Conservation (phyloP, 371 early-diverging fungal genomes). For the Lichtheimia corymbifera region DNA sequence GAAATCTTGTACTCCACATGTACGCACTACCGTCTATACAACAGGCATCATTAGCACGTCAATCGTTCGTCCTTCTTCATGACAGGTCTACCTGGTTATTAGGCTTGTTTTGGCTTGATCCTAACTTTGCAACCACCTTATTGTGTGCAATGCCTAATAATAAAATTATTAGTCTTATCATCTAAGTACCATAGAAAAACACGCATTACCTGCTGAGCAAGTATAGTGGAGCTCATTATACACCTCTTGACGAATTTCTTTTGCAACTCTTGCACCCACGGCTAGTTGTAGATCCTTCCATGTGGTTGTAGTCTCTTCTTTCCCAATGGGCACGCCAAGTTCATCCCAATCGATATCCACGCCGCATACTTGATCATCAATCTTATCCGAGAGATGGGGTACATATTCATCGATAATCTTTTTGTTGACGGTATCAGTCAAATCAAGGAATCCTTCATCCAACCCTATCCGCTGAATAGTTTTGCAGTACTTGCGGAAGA, state of each 20-base stretch:
- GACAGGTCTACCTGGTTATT: conserved; percentile 63
- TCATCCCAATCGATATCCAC: conserved; percentile 35
- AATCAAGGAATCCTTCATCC: conserved; percentile 92
- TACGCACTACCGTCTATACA: conserved; percentile 64
- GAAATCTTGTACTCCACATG: conserved; percentile 51
- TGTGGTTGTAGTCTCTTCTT: conserved; percentile 22
- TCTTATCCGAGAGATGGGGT: conserved; percentile 32
- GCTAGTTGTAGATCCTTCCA: conserved; percentile 75
- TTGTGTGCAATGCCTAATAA: conserved; percentile 76
- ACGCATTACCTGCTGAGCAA: conserved; percentile 71
- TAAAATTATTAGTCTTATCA: too few relatives aligned
- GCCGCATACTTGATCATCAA: conserved; percentile 27
- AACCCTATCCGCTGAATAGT: conserved; percentile 68
- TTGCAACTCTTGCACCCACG: conserved; percentile 71
- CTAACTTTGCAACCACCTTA: conserved; percentile 83
- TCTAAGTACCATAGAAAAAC: too few relatives aligned
- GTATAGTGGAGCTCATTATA: conserved; percentile 76
- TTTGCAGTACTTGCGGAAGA: conserved; percentile 57
- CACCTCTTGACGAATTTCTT: conserved; percentile 67
- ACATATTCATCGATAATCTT: conserved; percentile 49
- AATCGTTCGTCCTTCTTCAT: neutral
- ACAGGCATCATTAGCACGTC: neutral
- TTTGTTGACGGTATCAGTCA: conserved; percentile 68
- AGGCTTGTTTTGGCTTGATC: conserved; percentile 87
- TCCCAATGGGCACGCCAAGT: conserved; percentile 25